phyloP scores from a whole-genome alignment of 345 rosid species.

The Moricandia moricandioides region DNA sequence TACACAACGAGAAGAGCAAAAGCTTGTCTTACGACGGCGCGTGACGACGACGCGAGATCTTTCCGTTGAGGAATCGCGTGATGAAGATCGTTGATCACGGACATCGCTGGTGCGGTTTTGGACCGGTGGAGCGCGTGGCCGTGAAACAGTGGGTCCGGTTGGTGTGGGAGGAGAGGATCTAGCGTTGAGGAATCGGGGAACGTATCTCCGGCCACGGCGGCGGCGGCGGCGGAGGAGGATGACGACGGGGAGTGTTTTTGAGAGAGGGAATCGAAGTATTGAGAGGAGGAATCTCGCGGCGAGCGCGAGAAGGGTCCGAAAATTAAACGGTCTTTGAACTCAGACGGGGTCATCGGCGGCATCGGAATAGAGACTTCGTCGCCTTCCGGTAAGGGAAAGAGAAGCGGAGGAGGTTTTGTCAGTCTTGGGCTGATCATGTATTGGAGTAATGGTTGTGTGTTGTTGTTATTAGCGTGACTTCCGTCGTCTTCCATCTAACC shows the following conservation, averaged over 20 bases:
- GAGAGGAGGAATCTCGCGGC: constrained; percentile 42
- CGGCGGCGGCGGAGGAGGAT: constrained; percentile 13
- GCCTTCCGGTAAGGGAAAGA: constrained; percentile 70
- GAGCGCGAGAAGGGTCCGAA: constrained; percentile 64
- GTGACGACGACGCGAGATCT: constrained; percentile 46
- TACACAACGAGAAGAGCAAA: constrained; percentile 57
- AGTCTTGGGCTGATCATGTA: constrained; percentile 42
- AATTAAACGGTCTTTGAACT: constrained; percentile 74
- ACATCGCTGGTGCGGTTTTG: constrained; percentile 93
- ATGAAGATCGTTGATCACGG: constrained; percentile 55
- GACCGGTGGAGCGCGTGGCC: constrained; percentile 65
- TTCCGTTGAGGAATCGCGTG: constrained; percentile 42
- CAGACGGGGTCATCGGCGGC: constrained; percentile 70
- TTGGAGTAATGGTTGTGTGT: constrained; percentile 57
- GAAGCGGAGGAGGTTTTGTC: constrained; percentile 38
- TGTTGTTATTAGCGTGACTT: constrained; percentile 20
- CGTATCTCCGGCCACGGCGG: neutral
- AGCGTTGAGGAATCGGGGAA: constrained; percentile 25
- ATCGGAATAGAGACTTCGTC: constrained; percentile 49
- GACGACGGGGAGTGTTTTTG: constrained; percentile 39
- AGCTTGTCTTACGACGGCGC: constrained; percentile 64
- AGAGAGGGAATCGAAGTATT: constrained; percentile 55
- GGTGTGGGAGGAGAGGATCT: constrained; percentile 32
- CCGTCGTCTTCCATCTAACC: constrained; percentile 19
- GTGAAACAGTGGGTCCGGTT: constrained; percentile 16